A percentile compares a stretch with the other conserved stretches of the same genome.
Evolutionary conservation across 75 land plant species (phyloP).

Genomic region (Selaginella moellendorffii): DNA sequence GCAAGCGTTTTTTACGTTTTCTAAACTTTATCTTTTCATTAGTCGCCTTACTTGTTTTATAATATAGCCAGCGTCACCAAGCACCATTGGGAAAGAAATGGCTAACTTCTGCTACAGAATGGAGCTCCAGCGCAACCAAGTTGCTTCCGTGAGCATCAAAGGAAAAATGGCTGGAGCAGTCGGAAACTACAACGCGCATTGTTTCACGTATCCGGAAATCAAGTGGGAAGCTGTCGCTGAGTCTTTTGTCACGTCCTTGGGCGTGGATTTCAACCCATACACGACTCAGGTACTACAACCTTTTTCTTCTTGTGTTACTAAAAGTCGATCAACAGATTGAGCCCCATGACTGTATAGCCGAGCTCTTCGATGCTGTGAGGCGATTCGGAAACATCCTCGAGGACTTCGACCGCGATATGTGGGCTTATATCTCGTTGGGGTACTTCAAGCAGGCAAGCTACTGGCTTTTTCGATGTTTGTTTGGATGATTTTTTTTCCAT

Average conservation of each 20-base stretch:
- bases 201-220: slow-evolving; percentile 68
- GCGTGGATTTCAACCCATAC: slow-evolving; percentile 76
- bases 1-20: slow-evolving; percentile 16
- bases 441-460: slow-evolving; percentile 76
- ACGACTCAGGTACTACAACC: slow-evolving; percentile 57
- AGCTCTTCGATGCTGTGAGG: slow-evolving; percentile 46
- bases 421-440: slow-evolving; percentile 85
- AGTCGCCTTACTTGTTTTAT: not conserved
- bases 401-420: slow-evolving; percentile 83
- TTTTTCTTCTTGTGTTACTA: not conserved
- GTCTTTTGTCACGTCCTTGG: slow-evolving; percentile 74
- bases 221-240: slow-evolving; percentile 70
- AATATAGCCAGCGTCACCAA: slow-evolving; percentile 84
- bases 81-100: slow-evolving; percentile 95
- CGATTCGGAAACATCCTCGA: slow-evolving; percentile 67
- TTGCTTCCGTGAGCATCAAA: slow-evolving; percentile 34
- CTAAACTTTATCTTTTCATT: too few relatives aligned
- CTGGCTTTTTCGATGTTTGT: not conserved
- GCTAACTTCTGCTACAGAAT: slow-evolving; percentile 65
- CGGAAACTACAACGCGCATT: slow-evolving; percentile 93
- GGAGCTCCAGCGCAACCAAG: slow-evolving; percentile 28
- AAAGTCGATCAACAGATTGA: slow-evolving; percentile 49
- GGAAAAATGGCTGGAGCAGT: slow-evolving; percentile 99
- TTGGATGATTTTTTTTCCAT: not conserved
- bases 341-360: slow-evolving; percentile 87